Conservation (phyloP, 2,329 filamentous ascomycete genomes). For the Aspergillus ochraceoroseus region DNA sequence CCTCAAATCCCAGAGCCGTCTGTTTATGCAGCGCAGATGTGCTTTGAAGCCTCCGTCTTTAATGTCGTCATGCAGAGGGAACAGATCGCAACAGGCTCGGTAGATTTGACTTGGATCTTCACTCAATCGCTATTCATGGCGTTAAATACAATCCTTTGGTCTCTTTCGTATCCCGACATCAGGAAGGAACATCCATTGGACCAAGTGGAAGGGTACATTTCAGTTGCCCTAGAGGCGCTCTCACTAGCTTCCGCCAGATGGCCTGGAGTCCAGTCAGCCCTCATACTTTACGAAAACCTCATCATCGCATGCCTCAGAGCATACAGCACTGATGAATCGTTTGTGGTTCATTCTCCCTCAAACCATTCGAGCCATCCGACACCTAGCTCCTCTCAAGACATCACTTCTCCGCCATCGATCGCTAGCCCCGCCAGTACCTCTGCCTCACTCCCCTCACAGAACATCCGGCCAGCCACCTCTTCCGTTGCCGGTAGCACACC, state of each 20-base stretch:
- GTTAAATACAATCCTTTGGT: constrained; percentile 87
- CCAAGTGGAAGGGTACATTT: constrained; percentile 70
- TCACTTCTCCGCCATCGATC: constrained; percentile 38
- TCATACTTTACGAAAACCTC: constrained; percentile 80
- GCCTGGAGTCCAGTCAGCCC: constrained; percentile 82
- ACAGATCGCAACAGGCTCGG: constrained; percentile 68
- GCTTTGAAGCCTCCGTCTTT: constrained; percentile 74
- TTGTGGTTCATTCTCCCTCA: constrained; percentile 47
- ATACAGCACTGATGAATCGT: constrained; percentile 62
- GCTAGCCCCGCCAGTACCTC: constrained; percentile 42
- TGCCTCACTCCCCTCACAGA: constrained; percentile 36
- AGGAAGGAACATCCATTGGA: constrained; percentile 66
- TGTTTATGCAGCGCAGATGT: constrained; percentile 68
- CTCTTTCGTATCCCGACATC: constrained; percentile 79
- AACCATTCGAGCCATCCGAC: constrained; percentile 44
- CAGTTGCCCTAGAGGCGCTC: constrained; percentile 71
- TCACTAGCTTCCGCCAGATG: constrained; percentile 77
- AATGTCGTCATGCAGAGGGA: constrained; percentile 76
- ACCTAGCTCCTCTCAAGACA: constrained; percentile 38
- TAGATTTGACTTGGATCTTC: constrained; percentile 93
- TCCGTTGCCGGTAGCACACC: constrained; percentile 29
- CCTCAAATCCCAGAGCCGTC: constrained; percentile 88
- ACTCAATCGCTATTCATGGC: constrained; percentile 85
- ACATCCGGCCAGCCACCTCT: constrained; percentile 25
- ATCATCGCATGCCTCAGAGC: constrained; percentile 81